A percentile compares a stretch with the other conserved stretches of the same genome.
Evolutionary conservation across 1,284 basidiomycete species (phyloP).

Genomic region (Leccinum subrobustum): DNA sequence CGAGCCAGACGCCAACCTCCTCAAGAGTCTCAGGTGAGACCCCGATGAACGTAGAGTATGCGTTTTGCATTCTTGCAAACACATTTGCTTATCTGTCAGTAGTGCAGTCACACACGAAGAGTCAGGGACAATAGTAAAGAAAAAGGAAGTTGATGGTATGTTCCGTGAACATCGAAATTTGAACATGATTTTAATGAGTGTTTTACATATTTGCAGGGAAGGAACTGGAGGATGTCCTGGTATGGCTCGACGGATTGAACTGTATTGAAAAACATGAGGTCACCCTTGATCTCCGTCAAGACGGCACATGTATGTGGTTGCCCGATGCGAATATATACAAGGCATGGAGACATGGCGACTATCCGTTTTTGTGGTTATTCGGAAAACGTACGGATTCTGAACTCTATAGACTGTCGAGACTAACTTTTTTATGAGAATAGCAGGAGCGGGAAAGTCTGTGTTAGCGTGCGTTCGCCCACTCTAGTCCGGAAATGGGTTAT

Average conservation of each 20-base stretch:
- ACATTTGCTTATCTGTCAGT: background rate
- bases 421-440: background rate
- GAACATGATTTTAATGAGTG: background rate
- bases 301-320: background rate
- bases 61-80: background rate
- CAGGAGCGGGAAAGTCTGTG: background rate
- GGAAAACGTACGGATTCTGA: background rate
- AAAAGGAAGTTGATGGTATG: background rate
- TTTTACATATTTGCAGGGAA: background rate
- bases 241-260: constrained; percentile 5
- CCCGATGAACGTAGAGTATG: background rate
- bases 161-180: background rate
- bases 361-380: background rate
- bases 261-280: constrained; percentile 1
- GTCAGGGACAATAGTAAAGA: too few relatives aligned
- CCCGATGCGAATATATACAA: background rate
- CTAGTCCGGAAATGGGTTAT: background rate
- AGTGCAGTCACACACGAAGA: background rate
- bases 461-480: background rate
- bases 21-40: background rate
- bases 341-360: background rate
- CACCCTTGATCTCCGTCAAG: background rate
- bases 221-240: background rate
- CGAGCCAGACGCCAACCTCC: background rate
- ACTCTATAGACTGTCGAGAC: background rate